These are phyloP conservation scores for Volvox carteri DNA, from an alignment of 163 green algal species.

Conservation along the genomic window DNA sequence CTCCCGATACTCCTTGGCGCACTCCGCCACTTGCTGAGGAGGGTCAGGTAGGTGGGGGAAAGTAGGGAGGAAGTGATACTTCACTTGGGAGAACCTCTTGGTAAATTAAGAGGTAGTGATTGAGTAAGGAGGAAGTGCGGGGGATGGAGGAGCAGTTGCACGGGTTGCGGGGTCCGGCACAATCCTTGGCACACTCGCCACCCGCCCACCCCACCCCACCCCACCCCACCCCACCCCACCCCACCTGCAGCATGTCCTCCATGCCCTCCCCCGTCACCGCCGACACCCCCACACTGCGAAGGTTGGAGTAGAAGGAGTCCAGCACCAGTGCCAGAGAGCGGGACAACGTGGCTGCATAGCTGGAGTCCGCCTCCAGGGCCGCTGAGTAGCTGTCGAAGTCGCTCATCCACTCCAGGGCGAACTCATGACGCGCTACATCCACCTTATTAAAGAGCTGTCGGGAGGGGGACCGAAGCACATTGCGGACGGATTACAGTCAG, in stretches of 20 bases:
- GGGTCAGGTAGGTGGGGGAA: background rate
- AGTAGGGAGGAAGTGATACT: background rate
- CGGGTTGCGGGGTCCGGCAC: too few relatives aligned
- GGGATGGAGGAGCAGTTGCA: too few relatives aligned
- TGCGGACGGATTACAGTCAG: too few relatives aligned
- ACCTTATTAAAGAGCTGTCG: slow-evolving; percentile 95
- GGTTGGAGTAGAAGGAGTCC: slow-evolving; percentile 92
- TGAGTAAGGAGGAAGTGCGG: background rate
- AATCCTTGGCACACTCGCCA: too few relatives aligned
- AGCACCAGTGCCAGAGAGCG: slow-evolving; percentile 82
- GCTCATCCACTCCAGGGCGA: slow-evolving; percentile 92
- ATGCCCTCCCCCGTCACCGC: slow-evolving; percentile 94
- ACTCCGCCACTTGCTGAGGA: slow-evolving; percentile 68
- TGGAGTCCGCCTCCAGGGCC: slow-evolving; percentile 69
- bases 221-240: background rate
- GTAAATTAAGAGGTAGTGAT: background rate
- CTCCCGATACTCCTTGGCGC: slow-evolving; percentile 79
- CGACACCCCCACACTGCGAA: slow-evolving; percentile 90
- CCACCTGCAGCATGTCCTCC: slow-evolving; percentile 84
- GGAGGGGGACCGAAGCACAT: background rate
- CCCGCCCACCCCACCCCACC: background rate
- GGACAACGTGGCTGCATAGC: slow-evolving; percentile 88
- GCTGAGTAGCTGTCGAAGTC: slow-evolving; percentile 90
- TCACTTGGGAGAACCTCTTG: too few relatives aligned
- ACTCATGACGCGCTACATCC: slow-evolving; percentile 90